Evolutionary conservation across 2,329 filamentous ascomycete genomes (phyloP).

Genomic region (Biscogniauxia mediterranea): DNA sequence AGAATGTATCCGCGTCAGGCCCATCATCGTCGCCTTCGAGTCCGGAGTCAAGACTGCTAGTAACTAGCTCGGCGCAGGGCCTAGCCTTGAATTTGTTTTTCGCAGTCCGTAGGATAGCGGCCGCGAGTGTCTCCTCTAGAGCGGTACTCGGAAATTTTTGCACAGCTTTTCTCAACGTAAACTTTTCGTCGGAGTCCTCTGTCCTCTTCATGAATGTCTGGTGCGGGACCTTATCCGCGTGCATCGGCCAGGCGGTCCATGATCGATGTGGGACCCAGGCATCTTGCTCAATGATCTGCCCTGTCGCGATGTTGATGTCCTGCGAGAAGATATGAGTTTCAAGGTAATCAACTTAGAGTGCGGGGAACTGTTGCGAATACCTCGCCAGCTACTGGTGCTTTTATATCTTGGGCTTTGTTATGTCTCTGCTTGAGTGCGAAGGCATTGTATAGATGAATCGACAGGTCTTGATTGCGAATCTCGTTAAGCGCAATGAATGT

Average conservation of each 20-base stretch:
- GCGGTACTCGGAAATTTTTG: slow-evolving; percentile 53
- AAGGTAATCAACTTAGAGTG: background rate
- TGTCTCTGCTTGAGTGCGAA: slow-evolving; percentile 61
- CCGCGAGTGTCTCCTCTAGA: slow-evolving; percentile 69
- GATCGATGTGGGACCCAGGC: slow-evolving; percentile 52
- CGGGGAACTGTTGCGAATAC: slow-evolving; percentile 15
- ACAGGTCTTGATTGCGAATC: slow-evolving; percentile 64
- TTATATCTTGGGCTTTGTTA: slow-evolving; percentile 2
- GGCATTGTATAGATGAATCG: slow-evolving; percentile 76
- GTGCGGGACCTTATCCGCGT: slow-evolving; percentile 58
- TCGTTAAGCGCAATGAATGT: slow-evolving; percentile 63
- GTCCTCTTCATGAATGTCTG: slow-evolving; percentile 48
- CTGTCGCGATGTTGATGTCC: slow-evolving; percentile 31
- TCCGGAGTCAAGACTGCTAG: slow-evolving; percentile 10
- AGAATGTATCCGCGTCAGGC: slow-evolving; percentile 16
- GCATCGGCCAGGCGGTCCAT: slow-evolving; percentile 88
- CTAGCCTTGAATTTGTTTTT: slow-evolving; percentile 59
- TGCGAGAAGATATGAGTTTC: slow-evolving; percentile 9
- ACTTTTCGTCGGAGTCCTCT: slow-evolving; percentile 40
- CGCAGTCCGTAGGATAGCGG: slow-evolving; percentile 62
- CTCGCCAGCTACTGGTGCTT: slow-evolving; percentile 29
- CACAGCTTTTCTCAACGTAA: slow-evolving; percentile 47
- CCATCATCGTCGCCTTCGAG: slow-evolving; percentile 12
- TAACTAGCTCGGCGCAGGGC: slow-evolving; percentile 30
- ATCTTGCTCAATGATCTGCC: slow-evolving; percentile 22